Base-by-base conservation (phyloP, 2,329 filamentous ascomycete genomes). In the Fusarium sp. region DNA sequence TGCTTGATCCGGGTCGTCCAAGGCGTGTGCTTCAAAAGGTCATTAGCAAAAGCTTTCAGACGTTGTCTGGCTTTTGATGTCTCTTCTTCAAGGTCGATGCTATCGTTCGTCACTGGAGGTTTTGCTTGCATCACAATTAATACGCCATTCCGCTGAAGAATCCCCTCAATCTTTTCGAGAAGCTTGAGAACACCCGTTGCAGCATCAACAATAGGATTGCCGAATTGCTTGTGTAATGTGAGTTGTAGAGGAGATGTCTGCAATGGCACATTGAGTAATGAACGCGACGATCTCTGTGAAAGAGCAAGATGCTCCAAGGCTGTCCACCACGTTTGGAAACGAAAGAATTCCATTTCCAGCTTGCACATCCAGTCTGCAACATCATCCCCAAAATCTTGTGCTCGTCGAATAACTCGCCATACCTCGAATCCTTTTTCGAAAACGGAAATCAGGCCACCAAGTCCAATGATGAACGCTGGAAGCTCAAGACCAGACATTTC, bases 81-180 rank as follows among this genome's bases (percentile, higher is more conserved):
- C 2, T 36, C 43, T 3, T 60, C 43, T 0, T 3, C 6, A 0
- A 58, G 5, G 2, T 60, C 36, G 3, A 6, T 8, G 0, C 6
- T n/a, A 1, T 1, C 10, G 6, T n/a, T 33, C 8, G 36, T 3
- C 0, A 31, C 3, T 3, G 21, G 7, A 0, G 28, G 28, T 0
- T 43, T 21, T 0, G 34, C 21, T 10, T 60, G 28, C 1, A 49
- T 17, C 0, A 57, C 21, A 0, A 28, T 15, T 13, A 60, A 43
- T 0, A 60, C 31, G 0, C 52, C 57, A 5, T 60, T 60, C 1
- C 43, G 43, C 4, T 57, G 36, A 0, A 60, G 43, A 2, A 60
- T 28, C 0, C 2, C 28, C n/a, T 60, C 57, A 8, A 57, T 43
- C 15, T 49, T 57, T 7, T 57, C 43, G 0, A 60, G 43, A 0